Evolutionary conservation across 1,284 basidiomycete genomes (phyloP).

Genomic region (Phlebopus sp.): DNA sequence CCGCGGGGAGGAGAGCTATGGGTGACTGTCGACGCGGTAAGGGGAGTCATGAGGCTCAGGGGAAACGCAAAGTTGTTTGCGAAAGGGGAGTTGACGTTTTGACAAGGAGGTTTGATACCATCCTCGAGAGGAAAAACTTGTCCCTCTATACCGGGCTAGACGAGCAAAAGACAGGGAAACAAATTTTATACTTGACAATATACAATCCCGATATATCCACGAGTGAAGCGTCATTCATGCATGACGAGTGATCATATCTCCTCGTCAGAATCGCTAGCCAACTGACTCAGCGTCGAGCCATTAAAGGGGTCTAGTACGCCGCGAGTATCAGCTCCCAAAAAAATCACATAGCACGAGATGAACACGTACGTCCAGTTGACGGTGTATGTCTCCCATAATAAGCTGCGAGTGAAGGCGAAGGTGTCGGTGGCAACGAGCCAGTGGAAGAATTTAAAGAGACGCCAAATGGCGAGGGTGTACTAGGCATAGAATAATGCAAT

Average conservation of each 20-base stretch:
- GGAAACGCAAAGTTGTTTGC: conserved; percentile 38
- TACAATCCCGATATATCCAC: conserved; percentile 11
- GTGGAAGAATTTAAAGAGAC: conserved; percentile 32
- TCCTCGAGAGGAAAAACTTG: not conserved
- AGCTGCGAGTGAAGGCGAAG: conserved; percentile 34
- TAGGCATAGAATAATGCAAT: conserved; percentile 38
- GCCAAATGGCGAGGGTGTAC: conserved; percentile 38
- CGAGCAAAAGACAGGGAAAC: conserved; percentile 2
- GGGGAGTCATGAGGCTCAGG: conserved; percentile 33
- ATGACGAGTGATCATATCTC: conserved; percentile 17
- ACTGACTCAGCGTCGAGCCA: conserved; percentile 21
- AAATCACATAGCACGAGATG: not conserved
- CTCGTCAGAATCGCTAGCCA: conserved; percentile 29
- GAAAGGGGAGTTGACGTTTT: conserved; percentile 35
- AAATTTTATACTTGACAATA: not conserved
- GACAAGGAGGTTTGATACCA: too few relatives aligned
- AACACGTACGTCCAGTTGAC: conserved; percentile 28
- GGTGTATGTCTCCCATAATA: conserved; percentile 30
- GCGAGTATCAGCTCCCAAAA: not conserved
- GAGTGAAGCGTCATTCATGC: conserved; percentile 1
- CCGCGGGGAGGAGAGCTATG: conserved; percentile 47
- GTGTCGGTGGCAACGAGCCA: conserved; percentile 38
- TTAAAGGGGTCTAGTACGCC: conserved; percentile 27
- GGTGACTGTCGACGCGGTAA: conserved; percentile 37
- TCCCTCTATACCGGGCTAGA: too few relatives aligned